These are phyloP conservation scores for Lithohypha guttulata DNA, from an alignment of 2,329 filamentous ascomycete species.

Conservation along the genomic window DNA sequence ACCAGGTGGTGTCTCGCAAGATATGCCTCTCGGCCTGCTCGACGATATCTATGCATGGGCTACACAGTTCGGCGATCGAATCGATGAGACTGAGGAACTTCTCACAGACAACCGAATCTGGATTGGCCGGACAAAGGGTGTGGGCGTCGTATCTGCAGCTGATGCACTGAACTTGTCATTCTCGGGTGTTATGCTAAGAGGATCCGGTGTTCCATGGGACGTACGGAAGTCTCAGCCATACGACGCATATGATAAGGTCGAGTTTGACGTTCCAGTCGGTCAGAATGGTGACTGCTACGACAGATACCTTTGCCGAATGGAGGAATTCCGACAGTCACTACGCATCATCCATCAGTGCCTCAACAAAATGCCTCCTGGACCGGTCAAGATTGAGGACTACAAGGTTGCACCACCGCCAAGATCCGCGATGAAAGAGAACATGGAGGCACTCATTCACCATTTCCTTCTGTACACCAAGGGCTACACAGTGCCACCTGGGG, in stretches of 20 bases:
- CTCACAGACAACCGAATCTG: constrained; percentile 99
- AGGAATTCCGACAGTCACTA: constrained; percentile 96
- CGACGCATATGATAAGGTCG: constrained; percentile 93
- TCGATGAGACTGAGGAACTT: constrained; percentile 97
- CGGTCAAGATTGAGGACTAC: constrained; percentile 94
- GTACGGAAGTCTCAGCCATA: constrained; percentile 95
- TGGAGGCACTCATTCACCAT: constrained; percentile 99
- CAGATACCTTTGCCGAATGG: constrained; percentile 97
- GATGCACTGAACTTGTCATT: constrained; percentile 98
- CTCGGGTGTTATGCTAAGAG: constrained; percentile 93
- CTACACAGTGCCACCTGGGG: constrained; percentile 89
- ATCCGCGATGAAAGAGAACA: constrained; percentile 99
- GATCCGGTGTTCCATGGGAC: constrained; percentile 92
- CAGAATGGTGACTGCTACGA: constrained; percentile 98
- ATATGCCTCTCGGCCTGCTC: constrained; percentile 82
- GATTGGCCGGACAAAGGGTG: constrained; percentile 82
- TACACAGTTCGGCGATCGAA: constrained; percentile 94
- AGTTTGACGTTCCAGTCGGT: constrained; percentile 95
- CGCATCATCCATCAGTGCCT: constrained; percentile 98
- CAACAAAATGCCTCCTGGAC: constrained; percentile 96
- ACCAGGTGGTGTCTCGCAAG: constrained; percentile 90
- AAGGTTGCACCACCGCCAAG: constrained; percentile 95
- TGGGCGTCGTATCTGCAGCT: constrained; percentile 81
- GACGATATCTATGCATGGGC: constrained; percentile 99
- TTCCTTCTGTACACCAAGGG: constrained; percentile 98